phyloP scores from a whole-genome alignment of 2,329 filamentous ascomycete species.

The Colletotrichum orbiculare region DNA sequence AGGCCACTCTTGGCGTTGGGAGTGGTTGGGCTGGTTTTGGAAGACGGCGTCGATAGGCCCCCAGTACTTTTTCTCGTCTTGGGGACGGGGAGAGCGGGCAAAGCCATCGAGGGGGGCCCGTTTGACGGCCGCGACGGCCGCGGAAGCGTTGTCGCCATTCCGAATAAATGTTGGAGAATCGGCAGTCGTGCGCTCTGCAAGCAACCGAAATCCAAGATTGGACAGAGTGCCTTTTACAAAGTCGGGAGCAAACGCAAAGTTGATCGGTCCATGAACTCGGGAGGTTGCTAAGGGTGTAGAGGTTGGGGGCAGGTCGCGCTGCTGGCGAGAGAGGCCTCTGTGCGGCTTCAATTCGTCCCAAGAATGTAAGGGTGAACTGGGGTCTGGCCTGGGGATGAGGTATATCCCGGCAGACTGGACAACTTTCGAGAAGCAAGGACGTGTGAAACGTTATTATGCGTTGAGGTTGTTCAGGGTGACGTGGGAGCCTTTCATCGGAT shows the following conservation, averaged over 20 bases:
- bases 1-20: conserved; percentile 67
- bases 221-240: conserved; percentile 28
- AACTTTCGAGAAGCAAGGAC: conserved; percentile 26
- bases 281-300: conserved; percentile 13
- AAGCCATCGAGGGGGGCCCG: conserved; percentile 76
- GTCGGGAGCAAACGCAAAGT: conserved; percentile 33
- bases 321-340: conserved; percentile 20
- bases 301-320: conserved; percentile 28
- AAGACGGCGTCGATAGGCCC: conserved; percentile 55
- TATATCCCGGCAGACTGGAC: conserved; percentile 30
- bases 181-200: conserved; percentile 12
- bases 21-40: conserved; percentile 57
- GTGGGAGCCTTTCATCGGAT: conserved; percentile 35
- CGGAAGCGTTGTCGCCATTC: conserved; percentile 72
- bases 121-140: conserved; percentile 74
- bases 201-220: conserved; percentile 14
- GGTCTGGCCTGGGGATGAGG: conserved; percentile 13
- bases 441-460: conserved; percentile 45
- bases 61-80: conserved; percentile 78
- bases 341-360: conserved; percentile 32
- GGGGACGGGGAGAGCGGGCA: conserved; percentile 78
- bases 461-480: conserved; percentile 29
- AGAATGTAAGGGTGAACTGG: conserved; percentile 18
- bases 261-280: conserved; percentile 45
- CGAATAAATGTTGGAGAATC: conserved; percentile 40